Conservation (phyloP, 352 stramenopile species). For the Globisporangium cylindrosporum region DNA sequence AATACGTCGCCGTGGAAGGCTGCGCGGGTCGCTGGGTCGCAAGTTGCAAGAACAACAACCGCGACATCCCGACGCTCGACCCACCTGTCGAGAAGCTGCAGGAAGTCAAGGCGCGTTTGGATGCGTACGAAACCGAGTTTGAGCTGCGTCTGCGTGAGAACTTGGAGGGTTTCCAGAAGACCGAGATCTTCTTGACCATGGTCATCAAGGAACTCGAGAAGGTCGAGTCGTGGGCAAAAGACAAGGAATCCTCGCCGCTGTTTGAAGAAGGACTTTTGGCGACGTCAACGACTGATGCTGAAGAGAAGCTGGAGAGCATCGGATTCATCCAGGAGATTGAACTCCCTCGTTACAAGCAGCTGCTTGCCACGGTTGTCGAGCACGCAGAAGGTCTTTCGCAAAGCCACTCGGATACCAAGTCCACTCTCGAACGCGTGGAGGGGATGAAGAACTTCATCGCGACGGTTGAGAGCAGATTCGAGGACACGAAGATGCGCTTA, state of each 20-base stretch:
- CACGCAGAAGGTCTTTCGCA: slow-evolving; percentile 61
- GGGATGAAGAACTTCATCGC: slow-evolving; percentile 74
- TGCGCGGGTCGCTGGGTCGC: slow-evolving; percentile 78
- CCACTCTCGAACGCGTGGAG: slow-evolving; percentile 69
- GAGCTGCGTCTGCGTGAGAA: slow-evolving; percentile 74
- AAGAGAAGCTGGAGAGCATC: slow-evolving; percentile 84
- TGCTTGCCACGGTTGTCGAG: slow-evolving; percentile 63
- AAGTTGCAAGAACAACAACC: slow-evolving; percentile 88
- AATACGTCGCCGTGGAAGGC: slow-evolving; percentile 79
- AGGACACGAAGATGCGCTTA: slow-evolving; percentile 56
- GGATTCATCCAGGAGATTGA: slow-evolving; percentile 83
- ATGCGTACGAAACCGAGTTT: slow-evolving; percentile 66
- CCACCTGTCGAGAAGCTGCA: slow-evolving; percentile 80
- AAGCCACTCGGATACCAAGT: slow-evolving; percentile 66
- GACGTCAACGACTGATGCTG: slow-evolving; percentile 57
- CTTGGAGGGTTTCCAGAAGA: slow-evolving; percentile 81
- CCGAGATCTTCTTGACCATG: slow-evolving; percentile 75
- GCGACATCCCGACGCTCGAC: slow-evolving; percentile 60
- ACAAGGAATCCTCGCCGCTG: slow-evolving; percentile 68
- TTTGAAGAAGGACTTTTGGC: slow-evolving; percentile 60
- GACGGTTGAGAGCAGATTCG: slow-evolving; percentile 69
- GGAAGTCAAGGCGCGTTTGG: slow-evolving; percentile 64
- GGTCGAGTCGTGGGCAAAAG: slow-evolving; percentile 77
- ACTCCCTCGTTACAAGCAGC: slow-evolving; percentile 78
- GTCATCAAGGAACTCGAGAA: slow-evolving; percentile 87